phyloP scores from a whole-genome alignment of 768 basidiomycete genomes.

The Baorangia bicolor region DNA sequence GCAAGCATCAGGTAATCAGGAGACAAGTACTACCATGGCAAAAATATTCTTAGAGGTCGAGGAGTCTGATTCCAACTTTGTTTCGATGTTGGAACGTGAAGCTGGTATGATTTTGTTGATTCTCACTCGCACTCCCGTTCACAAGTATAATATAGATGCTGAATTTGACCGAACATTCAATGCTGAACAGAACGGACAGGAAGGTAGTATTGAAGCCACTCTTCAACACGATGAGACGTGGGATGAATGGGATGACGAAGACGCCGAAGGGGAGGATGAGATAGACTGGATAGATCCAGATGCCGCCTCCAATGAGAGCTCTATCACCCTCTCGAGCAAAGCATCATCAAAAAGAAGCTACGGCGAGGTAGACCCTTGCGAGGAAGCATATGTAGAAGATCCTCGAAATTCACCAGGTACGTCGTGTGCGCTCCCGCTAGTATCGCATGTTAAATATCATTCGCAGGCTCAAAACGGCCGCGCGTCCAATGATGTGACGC shows the following conservation, averaged over 20 bases:
- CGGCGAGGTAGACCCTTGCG: constrained; percentile 48
- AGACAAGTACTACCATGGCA: constrained; percentile 3
- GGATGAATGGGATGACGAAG: constrained; percentile 35
- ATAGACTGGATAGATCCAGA: constrained; percentile 48
- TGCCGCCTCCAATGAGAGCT: constrained; percentile 50
- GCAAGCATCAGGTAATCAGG: constrained; percentile 13
- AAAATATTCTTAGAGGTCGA: constrained; percentile 18
- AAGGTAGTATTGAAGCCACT: constrained; percentile 16
- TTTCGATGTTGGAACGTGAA: constrained; percentile 28
- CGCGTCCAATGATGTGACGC: constrained; percentile 36
- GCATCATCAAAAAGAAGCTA: constrained; percentile 47
- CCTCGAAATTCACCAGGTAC: constrained; percentile 47
- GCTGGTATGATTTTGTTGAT: constrained; percentile 25
- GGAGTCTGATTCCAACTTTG: constrained; percentile 30
- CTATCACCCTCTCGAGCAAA: constrained; percentile 54
- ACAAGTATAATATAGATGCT: constrained; percentile 18
- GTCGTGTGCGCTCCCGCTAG: not conserved
- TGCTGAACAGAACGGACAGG: constrained; percentile 15
- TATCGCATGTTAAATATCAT: not conserved
- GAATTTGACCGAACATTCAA: constrained; percentile 28
- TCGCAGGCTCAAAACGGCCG: constrained; percentile 44
- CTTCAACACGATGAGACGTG: constrained; percentile 20
- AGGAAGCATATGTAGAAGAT: constrained; percentile 36
- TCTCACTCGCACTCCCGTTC: not conserved
- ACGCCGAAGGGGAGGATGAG: constrained; percentile 48